phyloP scores from a whole-genome alignment of 2,329 filamentous ascomycete genomes.

The Sporothrix pseudoabietina region DNA sequence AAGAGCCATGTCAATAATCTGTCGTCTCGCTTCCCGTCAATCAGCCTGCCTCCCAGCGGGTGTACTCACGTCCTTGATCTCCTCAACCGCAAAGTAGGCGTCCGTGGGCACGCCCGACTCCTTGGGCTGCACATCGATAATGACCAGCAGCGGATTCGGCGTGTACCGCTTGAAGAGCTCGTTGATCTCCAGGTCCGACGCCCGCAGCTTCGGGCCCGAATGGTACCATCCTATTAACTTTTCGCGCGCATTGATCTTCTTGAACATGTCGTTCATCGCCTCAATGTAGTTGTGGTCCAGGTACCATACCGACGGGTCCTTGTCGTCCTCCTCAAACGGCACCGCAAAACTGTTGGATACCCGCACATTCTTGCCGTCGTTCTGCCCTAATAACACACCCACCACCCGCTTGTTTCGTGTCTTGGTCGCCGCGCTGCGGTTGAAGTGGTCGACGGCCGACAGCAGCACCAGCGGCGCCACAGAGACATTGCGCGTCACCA shows the following conservation, averaged over 20 bases:
- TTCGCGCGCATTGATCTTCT: conserved; percentile 98
- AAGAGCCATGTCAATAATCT: neutral
- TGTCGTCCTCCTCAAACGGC: conserved; percentile 98
- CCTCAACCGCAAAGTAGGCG: conserved; percentile 98
- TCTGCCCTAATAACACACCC: conserved; percentile 90
- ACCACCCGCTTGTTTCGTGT: conserved; percentile 84
- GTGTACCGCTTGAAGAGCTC: conserved; percentile 99
- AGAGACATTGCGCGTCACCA: conserved; percentile 92
- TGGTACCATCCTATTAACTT: conserved; percentile 99
- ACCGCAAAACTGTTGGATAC: conserved; percentile 99
- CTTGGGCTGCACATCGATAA: conserved; percentile 97
- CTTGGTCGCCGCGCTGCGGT: conserved; percentile 84
- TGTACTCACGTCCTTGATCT: conserved; percentile 87
- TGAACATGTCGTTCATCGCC: conserved; percentile 99
- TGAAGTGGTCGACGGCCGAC: conserved; percentile 97
- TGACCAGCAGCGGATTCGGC: conserved; percentile 91
- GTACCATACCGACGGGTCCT: conserved; percentile 98
- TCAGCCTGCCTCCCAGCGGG: neutral
- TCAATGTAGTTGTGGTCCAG: conserved; percentile 99
- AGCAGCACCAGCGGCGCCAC: conserved; percentile 97
- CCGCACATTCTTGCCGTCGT: conserved; percentile 91
- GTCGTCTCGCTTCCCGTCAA: too few species aligned
- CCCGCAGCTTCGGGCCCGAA: conserved; percentile 93
- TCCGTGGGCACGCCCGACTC: conserved; percentile 97
- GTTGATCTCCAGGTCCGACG: conserved; percentile 98